A percentile compares a stretch with the other conserved stretches of the same genome.
These are phyloP conservation scores for Trichopus zeylanicus DNA, from an alignment of 116 monocot species.

Conservation along the genomic window DNA sequence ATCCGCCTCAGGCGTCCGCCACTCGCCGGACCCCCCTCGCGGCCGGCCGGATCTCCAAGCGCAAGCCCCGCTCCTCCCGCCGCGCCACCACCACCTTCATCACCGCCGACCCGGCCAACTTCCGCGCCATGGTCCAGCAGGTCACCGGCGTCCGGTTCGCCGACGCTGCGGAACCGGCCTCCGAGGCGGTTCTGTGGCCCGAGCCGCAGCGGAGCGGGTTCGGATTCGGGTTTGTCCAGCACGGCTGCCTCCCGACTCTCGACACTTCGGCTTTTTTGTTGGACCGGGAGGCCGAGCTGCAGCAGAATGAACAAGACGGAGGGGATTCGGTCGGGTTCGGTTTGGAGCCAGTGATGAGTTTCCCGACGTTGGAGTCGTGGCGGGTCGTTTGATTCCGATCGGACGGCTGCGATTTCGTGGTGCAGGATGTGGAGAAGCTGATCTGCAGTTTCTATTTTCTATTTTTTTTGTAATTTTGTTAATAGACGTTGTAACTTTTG, in stretches of 20 bases:
- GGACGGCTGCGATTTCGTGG: conserved; percentile 2
- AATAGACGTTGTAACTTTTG: no score
- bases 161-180: not conserved
- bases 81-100: conserved; percentile 14
- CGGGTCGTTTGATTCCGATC: conserved; percentile 1
- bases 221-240: not conserved
- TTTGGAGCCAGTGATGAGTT: conserved; percentile 11
- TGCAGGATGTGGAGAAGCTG: no score
- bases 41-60: conserved; percentile 7
- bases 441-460: no score
- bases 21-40: not conserved
- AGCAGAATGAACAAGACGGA: not conserved
- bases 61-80: conserved; percentile 11
- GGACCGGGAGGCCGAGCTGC: not conserved
- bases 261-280: not conserved
- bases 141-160: conserved; percentile 18
- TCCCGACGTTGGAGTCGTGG: conserved; percentile 28
- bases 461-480: no score
- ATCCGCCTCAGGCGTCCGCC: not conserved
- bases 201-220: conserved; percentile 4
- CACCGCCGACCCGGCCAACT: conserved; percentile 24
- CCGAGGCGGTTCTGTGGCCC: conserved; percentile 8
- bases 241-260: no score
- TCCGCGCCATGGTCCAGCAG: conserved; percentile 39
- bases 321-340: not conserved